Evolutionary conservation across 108 stramenopile genomes (phyloP), one percentile per base, ranked within the genome.

Genomic region (Pseudonitzschia multistriata): DNA sequence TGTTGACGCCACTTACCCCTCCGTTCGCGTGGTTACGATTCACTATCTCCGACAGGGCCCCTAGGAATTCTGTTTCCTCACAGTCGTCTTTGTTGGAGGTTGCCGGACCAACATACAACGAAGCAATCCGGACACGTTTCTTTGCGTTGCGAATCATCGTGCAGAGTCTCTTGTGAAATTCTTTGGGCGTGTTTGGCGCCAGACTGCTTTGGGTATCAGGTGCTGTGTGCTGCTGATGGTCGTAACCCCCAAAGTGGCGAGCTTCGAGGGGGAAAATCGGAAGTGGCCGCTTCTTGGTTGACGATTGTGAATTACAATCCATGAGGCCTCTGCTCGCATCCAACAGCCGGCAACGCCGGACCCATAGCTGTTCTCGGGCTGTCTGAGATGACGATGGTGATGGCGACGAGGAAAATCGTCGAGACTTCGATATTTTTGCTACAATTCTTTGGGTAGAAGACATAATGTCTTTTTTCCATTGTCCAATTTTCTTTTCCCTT

Each of bases 51-150:
- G 45, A 49, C 3, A 88, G 49, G 24, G 89, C 89, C 13, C 89
- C 56, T 33, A 93, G 53, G 6, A 90, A 68, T 63, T 90, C 85
- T 56, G 34, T 22, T 66, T 83, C 78, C 52, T 49, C 37, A 3
- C 45, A 15, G 24, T 56, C n/a, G 1, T 62, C 42, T 37, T 39
- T 22, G 22, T 55, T 40, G 35, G 65, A 74, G 62, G 59, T 88
- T 27, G 76, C 93, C 24, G 90, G 83, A 1, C 93, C 93, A 39
- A 91, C 70, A 66, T 94, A 94, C 4, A 94, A 81, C 13, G 93
- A 89, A 30, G 88, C 88, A 61, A 94, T 54, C 13, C 72, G 39
- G 14, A 94, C 86, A 17, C 93, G 87, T 27, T 78, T 60, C 73
- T 74, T 65, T 10, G 93, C 88, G 48, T 72, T 55, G 13, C 79